phyloP scores from a whole-genome alignment of 139 green algal species.

The Dunaliella sp. region DNA sequence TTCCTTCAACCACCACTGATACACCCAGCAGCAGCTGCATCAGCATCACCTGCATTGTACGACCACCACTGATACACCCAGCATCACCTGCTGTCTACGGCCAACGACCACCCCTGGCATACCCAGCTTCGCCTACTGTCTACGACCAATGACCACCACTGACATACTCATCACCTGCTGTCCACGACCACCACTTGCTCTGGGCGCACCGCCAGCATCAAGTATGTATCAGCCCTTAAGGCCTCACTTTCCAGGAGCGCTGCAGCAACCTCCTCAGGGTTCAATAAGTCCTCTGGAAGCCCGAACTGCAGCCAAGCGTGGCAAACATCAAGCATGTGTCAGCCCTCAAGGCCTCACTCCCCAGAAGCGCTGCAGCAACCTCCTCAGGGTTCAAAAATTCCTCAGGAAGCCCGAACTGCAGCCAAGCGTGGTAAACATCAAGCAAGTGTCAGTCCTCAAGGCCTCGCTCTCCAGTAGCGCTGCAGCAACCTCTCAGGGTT shows the following conservation, averaged over 20 bases:
- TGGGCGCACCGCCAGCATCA: constrained; percentile 49
- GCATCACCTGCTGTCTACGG: too few relatives aligned
- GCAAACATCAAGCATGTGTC: constrained; percentile 53
- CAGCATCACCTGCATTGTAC: too few relatives aligned
- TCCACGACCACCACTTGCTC: constrained; percentile 23
- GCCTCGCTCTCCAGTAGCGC: neutral
- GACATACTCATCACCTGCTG: constrained; percentile 10
- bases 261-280: neutral
- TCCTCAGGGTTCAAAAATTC: neutral
- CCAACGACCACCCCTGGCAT: too few relatives aligned
- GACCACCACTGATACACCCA: too few relatives aligned
- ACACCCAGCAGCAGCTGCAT: too few relatives aligned
- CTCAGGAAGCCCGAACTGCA: neutral
- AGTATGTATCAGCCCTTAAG: constrained; percentile 26
- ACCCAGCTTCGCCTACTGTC: too few relatives aligned
- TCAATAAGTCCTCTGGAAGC: neutral
- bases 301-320: too few relatives aligned
- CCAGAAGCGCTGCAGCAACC: neutral
- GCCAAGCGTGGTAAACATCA: too few relatives aligned
- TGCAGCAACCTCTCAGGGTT: neutral
- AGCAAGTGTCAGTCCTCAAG: constrained; percentile 26
- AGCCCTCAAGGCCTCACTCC: neutral
- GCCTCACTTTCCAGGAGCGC: neutral
- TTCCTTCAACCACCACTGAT: too few relatives aligned
- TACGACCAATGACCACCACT: too few relatives aligned